Percentiles rank a stretch among this genome's conserved stretches.
These are phyloP conservation scores for Starmerella floricola DNA, from an alignment of 805 yeast species.

Conservation along the genomic window DNA sequence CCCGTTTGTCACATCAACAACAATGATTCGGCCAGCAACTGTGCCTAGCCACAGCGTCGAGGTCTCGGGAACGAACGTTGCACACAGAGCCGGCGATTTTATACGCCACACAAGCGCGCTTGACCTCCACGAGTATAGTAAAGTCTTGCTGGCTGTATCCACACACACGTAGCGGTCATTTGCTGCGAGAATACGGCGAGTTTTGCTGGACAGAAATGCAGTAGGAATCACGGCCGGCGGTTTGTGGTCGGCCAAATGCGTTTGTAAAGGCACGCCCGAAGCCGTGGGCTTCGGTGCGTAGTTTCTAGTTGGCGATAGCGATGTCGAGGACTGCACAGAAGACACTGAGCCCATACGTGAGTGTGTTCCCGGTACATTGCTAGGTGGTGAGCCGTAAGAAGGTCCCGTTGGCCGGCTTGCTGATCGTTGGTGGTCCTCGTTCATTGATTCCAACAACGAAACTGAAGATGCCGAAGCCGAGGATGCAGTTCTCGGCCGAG, in stretches of 20 bases:
- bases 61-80: constrained; percentile 7
- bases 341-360: no score
- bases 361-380: no score
- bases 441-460: no score
- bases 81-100: constrained; percentile 4
- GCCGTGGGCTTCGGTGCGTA: constrained; percentile 12
- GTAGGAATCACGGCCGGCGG: constrained; percentile 13
- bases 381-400: no score
- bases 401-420: no score
- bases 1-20: constrained; percentile 1
- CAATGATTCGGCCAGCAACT: constrained; percentile 1
- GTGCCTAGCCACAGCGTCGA: constrained; percentile 15
- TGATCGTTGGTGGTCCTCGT: no score
- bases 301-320: background rate
- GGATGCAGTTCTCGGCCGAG: no score
- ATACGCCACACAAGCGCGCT: constrained; percentile 15
- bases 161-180: constrained; percentile 12
- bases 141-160: constrained; percentile 3
- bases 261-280: constrained; percentile 4
- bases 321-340: background rate
- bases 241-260: constrained; percentile 13
- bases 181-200: constrained; percentile 10
- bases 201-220: constrained; percentile 1
- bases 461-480: no score
- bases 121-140: constrained; percentile 14